Conservation (phyloP, 2,329 filamentous ascomycete genomes). For the Penicillium janthinellum region DNA sequence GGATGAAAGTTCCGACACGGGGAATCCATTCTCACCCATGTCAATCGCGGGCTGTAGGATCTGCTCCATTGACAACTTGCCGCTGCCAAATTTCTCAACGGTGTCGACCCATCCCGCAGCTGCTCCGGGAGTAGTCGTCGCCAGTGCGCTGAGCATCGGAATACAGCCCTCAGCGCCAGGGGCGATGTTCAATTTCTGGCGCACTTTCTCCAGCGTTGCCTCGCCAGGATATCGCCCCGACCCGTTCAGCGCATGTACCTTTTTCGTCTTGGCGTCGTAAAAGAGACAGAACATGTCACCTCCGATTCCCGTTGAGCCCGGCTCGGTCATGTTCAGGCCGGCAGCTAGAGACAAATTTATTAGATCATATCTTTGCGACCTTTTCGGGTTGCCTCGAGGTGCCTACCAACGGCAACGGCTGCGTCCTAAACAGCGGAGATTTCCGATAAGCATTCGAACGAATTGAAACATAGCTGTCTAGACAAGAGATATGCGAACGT, state of each 20-base stretch:
- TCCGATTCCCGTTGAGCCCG: conserved; percentile 88
- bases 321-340: conserved; percentile 90
- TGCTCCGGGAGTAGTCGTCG: conserved; percentile 86
- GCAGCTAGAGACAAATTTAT: conserved; percentile 61
- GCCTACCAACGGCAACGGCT: conserved; percentile 81
- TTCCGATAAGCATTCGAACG: neutral
- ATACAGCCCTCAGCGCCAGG: conserved; percentile 62
- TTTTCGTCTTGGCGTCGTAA: conserved; percentile 80
- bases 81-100: conserved; percentile 84
- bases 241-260: conserved; percentile 85
- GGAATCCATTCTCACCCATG: conserved; percentile 84
- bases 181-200: conserved; percentile 67
- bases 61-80: conserved; percentile 73
- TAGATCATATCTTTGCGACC: conserved; percentile 2
- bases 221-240: conserved; percentile 79
- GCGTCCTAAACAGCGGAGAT: conserved; percentile 66
- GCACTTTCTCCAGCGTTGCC: conserved; percentile 69
- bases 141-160: conserved; percentile 73
- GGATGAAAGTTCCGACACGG: conserved; percentile 78
- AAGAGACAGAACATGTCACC: conserved; percentile 97
- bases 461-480: neutral
- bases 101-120: conserved; percentile 92
- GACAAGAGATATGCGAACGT: conserved; percentile 41
- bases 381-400: neutral
- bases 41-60: conserved; percentile 81